phyloP scores from a whole-genome alignment of 2,329 filamentous ascomycete species.

The Monosporascus sp. region DNA sequence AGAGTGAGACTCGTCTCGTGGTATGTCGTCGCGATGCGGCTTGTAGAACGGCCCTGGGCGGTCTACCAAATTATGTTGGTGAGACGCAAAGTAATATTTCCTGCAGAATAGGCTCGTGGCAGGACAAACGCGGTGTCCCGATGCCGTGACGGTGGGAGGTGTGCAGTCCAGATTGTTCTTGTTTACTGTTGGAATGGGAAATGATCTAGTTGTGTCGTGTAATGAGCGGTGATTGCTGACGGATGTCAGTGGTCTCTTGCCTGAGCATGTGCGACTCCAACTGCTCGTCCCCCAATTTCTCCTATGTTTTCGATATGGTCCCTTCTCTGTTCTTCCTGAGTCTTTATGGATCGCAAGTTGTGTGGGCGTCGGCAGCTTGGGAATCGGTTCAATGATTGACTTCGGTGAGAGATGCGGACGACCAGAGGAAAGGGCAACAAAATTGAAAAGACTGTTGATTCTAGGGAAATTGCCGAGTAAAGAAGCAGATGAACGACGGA shows the following conservation, averaged over 20 bases:
- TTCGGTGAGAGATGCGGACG: background rate
- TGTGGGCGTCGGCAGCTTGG: background rate
- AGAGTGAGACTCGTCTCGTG: no score
- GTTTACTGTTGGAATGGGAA: conserved; percentile 11
- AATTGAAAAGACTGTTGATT: no score
- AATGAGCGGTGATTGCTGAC: conserved; percentile 6
- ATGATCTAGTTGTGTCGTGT: conserved; percentile 9
- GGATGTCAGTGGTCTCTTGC: background rate
- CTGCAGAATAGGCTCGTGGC: conserved; percentile 22
- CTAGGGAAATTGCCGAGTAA: no score
- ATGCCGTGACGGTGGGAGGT: conserved; percentile 11
- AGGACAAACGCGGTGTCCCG: conserved; percentile 21
- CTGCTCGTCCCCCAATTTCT: background rate
- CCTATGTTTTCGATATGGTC: background rate
- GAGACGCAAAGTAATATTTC: conserved; percentile 21
- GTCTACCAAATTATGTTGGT: conserved; percentile 4
- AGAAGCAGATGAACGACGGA: background rate
- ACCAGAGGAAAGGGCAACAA: no score
- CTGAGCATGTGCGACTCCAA: background rate
- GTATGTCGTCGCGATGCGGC: background rate
- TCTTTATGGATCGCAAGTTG: background rate
- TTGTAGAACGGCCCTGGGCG: background rate
- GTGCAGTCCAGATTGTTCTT: conserved; percentile 6
- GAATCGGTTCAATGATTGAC: background rate
- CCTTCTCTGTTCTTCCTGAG: background rate